Evolutionary conservation across 257 asterid genomes (phyloP).

Genomic region (Salvia splendens): DNA sequence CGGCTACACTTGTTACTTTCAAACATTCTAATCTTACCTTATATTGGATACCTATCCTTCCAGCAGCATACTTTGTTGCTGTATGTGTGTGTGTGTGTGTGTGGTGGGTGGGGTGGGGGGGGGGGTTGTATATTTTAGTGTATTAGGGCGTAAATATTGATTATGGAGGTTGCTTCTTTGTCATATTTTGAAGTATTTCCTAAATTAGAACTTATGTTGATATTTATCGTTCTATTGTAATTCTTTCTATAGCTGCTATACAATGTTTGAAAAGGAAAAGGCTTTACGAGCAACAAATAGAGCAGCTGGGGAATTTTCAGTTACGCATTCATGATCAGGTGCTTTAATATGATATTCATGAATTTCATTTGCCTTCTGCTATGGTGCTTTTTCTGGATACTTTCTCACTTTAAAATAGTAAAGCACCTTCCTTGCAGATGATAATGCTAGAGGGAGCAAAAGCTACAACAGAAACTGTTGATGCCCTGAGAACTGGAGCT

Average conservation of each 20-base stretch:
- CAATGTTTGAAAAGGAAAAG: constrained; percentile 74
- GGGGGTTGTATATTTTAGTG: too few species aligned
- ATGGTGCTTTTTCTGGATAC: neutral
- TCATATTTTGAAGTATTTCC: neutral
- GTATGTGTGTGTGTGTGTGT: too few species aligned
- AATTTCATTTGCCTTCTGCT: neutral
- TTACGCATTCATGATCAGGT: constrained; percentile 77
- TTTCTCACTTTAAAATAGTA: neutral
- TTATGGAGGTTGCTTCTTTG: too few species aligned
- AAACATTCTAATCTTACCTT: neutral
- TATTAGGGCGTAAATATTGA: too few species aligned
- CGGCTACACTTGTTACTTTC: neutral
- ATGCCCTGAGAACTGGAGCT: constrained; percentile 74
- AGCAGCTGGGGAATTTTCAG: constrained; percentile 72
- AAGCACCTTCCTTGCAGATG: constrained; percentile 44
- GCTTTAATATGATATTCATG: constrained; percentile 20
- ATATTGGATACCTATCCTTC: neutral
- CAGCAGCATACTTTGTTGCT: neutral
- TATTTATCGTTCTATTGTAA: constrained; percentile 4
- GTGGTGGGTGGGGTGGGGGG: too few species aligned
- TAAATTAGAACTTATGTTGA: neutral
- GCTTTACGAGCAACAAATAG: constrained; percentile 72
- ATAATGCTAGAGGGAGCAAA: constrained; percentile 75
- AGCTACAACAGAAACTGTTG: constrained; percentile 79
- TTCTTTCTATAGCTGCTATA: constrained; percentile 55